Conservation (phyloP, 805 yeast genomes). For the Wickerhamomyces bovis region DNA sequence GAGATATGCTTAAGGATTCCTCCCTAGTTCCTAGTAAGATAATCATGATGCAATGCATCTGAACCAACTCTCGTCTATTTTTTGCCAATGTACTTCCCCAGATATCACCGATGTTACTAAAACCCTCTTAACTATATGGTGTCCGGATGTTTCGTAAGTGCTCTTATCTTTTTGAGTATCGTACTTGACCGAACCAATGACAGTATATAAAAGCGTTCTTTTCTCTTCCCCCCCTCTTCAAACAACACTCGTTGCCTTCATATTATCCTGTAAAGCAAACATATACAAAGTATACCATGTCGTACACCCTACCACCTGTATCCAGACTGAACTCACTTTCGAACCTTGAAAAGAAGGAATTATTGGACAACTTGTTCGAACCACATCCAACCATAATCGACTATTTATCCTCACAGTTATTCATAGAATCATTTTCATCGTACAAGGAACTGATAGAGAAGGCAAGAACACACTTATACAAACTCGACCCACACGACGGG, state of each 20-base stretch:
- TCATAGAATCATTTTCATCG: constrained; percentile 2
- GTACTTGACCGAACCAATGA: background rate
- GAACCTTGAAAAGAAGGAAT: constrained; percentile 27
- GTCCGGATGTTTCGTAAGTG: background rate
- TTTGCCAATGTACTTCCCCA: no score
- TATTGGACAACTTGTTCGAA: constrained; percentile 33
- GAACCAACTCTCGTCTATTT: no score
- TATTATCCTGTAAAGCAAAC: background rate
- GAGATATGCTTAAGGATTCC: no score
- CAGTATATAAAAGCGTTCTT: background rate
- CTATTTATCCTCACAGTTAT: constrained; percentile 15
- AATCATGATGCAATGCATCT: no score
- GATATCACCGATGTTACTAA: no score
- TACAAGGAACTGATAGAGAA: constrained; percentile 14
- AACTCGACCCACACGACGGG: constrained; percentile 11
- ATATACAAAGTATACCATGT: constrained; percentile 5
- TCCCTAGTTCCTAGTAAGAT: no score
- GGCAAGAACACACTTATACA: constrained; percentile 9
- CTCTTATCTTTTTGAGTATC: background rate
- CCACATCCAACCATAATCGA: constrained; percentile 16
- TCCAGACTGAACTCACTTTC: constrained; percentile 18
- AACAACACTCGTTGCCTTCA: no score
- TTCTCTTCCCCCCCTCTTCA: no score
- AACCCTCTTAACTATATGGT: background rate
- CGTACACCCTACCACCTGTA: constrained; percentile 29